These are phyloP conservation scores for Lecanicillium sp. DNA, from an alignment of 2,329 filamentous ascomycete genomes.

Conservation along the genomic window DNA sequence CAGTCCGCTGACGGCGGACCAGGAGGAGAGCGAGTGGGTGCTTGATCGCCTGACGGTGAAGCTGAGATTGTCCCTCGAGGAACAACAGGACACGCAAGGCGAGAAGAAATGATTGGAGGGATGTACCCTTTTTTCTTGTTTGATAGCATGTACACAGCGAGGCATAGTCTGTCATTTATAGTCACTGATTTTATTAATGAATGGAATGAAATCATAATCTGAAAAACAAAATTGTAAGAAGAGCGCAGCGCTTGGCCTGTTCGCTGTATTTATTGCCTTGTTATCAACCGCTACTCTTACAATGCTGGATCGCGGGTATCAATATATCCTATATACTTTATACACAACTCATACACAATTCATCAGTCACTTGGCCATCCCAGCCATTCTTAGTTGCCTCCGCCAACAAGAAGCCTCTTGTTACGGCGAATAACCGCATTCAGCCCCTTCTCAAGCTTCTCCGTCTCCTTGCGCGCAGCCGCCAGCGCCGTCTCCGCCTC, in stretches of 20 bases:
- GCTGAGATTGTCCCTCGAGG: slow-evolving; percentile 31
- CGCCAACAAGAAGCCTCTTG: slow-evolving; percentile 39
- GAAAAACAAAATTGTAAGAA: neutral
- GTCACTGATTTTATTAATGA: no score
- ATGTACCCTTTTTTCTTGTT: no score
- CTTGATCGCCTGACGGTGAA: slow-evolving; percentile 53
- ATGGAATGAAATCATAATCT: no score
- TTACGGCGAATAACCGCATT: slow-evolving; percentile 55
- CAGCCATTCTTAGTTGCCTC: slow-evolving; percentile 14
- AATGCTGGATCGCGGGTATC: neutral
- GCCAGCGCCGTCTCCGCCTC: slow-evolving; percentile 52
- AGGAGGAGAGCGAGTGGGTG: slow-evolving; percentile 67
- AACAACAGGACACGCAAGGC: neutral
- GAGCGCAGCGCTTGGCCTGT: no score
- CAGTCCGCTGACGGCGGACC: slow-evolving; percentile 61
- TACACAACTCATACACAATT: neutral
- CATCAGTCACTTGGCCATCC: no score
- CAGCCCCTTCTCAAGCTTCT: slow-evolving; percentile 54
- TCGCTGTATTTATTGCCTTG: neutral
- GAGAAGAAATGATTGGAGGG: no score
- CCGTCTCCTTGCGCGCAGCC: slow-evolving; percentile 49
- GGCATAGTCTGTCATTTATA: no score
- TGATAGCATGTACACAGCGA: no score
- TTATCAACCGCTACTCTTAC: neutral
- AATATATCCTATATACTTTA: neutral